These are phyloP conservation scores for Eustoma russellianum DNA, from an alignment of 257 asterid species.

Conservation along the genomic window DNA sequence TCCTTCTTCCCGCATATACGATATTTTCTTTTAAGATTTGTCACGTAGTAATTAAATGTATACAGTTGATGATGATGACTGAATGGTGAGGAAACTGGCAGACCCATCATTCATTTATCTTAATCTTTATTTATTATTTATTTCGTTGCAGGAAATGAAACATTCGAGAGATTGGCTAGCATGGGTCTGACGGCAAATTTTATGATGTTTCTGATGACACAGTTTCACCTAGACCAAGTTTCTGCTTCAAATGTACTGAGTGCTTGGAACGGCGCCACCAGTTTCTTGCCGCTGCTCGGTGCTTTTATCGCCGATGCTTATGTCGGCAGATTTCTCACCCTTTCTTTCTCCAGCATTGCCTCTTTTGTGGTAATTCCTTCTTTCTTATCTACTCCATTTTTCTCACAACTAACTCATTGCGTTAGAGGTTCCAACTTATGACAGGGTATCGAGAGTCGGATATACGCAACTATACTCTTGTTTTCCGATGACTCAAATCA, in stretches of 20 bases:
- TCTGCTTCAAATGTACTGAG: slow-evolving; percentile 53
- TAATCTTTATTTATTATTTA: not conserved
- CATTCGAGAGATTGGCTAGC: slow-evolving; percentile 68
- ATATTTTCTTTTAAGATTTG: not conserved
- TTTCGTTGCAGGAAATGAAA: slow-evolving; percentile 57
- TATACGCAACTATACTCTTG: too few relatives aligned
- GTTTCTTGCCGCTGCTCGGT: slow-evolving; percentile 56
- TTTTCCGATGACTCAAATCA: too few relatives aligned
- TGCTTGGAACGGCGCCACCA: slow-evolving; percentile 50
- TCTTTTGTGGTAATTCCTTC: slow-evolving; percentile 32
- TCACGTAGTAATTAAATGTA: not conserved
- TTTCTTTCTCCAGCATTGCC: slow-evolving; percentile 45
- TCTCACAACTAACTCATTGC: too few relatives aligned
- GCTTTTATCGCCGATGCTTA: slow-evolving; percentile 59
- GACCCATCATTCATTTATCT: not conserved
- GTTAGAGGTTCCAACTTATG: too few relatives aligned
- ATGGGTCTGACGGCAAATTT: slow-evolving; percentile 59
- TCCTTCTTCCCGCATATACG: too few relatives aligned
- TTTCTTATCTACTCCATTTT: too few relatives aligned
- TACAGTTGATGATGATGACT: not conserved
- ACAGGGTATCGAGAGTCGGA: too few relatives aligned
- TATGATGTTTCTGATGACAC: slow-evolving; percentile 51
- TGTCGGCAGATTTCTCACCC: slow-evolving; percentile 57
- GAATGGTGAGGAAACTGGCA: too few relatives aligned
- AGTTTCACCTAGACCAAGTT: slow-evolving; percentile 72